These are phyloP conservation scores for Penicillium antarcticum DNA, from an alignment of 495 filamentous ascomycete species.

Conservation along the genomic window DNA sequence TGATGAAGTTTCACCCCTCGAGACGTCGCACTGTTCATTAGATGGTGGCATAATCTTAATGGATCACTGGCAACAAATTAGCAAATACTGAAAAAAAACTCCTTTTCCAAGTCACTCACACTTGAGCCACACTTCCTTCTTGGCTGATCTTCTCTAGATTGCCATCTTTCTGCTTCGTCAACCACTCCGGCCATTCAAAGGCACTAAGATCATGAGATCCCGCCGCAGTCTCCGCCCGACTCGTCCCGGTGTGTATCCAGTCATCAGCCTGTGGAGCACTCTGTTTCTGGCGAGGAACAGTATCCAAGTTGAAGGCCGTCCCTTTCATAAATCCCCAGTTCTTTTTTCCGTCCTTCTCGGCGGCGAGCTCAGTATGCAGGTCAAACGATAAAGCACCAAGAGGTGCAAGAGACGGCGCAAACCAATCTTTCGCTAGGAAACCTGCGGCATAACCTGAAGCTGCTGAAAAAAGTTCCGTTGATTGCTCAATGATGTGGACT, in stretches of 20 bases:
- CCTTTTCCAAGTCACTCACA: slow-evolving; percentile 38
- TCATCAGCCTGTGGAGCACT: slow-evolving; percentile 48
- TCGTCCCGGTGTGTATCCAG: slow-evolving; percentile 62
- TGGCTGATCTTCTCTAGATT: slow-evolving; percentile 60
- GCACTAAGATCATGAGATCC: slow-evolving; percentile 3
- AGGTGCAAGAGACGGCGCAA: slow-evolving; percentile 46
- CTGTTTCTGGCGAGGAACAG: slow-evolving; percentile 24
- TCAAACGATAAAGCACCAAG: slow-evolving; percentile 67
- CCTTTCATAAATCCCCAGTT: slow-evolving; percentile 70
- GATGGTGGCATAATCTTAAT: slow-evolving; percentile 56
- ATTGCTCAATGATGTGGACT: slow-evolving; percentile 69
- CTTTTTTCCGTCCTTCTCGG: slow-evolving; percentile 52
- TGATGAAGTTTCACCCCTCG: slow-evolving; percentile 67
- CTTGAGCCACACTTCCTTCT: slow-evolving; percentile 62
- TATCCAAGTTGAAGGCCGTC: slow-evolving; percentile 53
- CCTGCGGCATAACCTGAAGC: slow-evolving; percentile 74
- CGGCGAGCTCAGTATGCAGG: slow-evolving; percentile 62
- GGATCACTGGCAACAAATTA: slow-evolving; percentile 49
- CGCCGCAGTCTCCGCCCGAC: slow-evolving; percentile 56
- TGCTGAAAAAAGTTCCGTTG: slow-evolving; percentile 61
- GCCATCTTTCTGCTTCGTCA: slow-evolving; percentile 49
- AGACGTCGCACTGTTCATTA: slow-evolving; percentile 53
- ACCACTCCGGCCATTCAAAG: slow-evolving; percentile 49
- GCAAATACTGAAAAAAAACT: neutral
- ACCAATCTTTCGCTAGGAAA: slow-evolving; percentile 76